Conservation (phyloP, 495 filamentous ascomycete genomes). For the Cudoniella acicularis region DNA sequence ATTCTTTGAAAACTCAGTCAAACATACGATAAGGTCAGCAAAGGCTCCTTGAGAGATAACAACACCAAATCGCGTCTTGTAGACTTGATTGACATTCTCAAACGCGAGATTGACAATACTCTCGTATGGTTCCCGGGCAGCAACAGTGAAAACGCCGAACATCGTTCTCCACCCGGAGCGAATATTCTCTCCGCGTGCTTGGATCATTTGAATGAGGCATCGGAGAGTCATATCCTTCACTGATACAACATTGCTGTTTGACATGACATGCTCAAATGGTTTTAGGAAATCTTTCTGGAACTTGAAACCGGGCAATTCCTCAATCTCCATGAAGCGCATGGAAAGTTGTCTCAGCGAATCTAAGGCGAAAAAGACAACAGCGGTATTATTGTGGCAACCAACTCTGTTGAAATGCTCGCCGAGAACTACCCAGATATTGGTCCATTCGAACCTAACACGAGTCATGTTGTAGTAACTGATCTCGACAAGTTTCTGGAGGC, state of each 20-base stretch:
- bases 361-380: conserved; percentile 93
- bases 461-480: conserved; percentile 99
- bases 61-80: conserved; percentile 92
- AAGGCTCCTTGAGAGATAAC: conserved; percentile 97
- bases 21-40: conserved; percentile 89
- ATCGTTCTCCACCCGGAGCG: conserved; percentile 98
- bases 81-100: conserved; percentile 96
- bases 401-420: conserved; percentile 98
- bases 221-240: conserved; percentile 98
- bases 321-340: conserved; percentile 98
- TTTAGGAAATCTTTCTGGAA: conserved; percentile 99
- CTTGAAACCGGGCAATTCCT: conserved; percentile 96
- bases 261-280: conserved; percentile 95
- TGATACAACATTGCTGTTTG: conserved; percentile 79
- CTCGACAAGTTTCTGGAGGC: conserved; percentile 95
- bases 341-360: conserved; percentile 93
- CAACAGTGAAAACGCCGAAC: conserved; percentile 98
- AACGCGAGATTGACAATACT: conserved; percentile 94
- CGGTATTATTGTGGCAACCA: conserved; percentile 91
- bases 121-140: conserved; percentile 89
- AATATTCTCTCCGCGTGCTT: conserved; percentile 92
- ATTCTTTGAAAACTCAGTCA: conserved; percentile 99
- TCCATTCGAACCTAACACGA: conserved; percentile 96
- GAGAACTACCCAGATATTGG: conserved; percentile 91
- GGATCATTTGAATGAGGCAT: conserved; percentile 99